Evolutionary conservation across 2,329 filamentous ascomycete species (phyloP).

Genomic region (Aspergillus melleus): DNA sequence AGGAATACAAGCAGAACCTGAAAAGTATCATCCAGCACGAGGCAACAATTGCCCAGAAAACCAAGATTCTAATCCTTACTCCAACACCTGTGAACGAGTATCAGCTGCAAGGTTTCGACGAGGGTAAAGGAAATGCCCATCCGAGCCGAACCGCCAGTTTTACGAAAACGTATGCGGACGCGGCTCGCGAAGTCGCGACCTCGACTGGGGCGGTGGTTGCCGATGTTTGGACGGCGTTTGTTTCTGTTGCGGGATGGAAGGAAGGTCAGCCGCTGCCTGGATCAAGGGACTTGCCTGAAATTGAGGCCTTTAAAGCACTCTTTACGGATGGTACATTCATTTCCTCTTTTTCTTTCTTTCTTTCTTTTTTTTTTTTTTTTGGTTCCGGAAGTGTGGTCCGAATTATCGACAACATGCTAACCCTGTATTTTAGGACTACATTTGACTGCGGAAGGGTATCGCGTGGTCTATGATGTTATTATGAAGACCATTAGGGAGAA

Average conservation of each 20-base stretch:
- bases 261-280: slow-evolving; percentile 55
- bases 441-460: slow-evolving; percentile 57
- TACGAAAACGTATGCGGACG: slow-evolving; percentile 65
- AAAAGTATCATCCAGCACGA: slow-evolving; percentile 71
- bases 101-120: slow-evolving; percentile 54
- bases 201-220: slow-evolving; percentile 62
- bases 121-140: slow-evolving; percentile 48
- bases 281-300: slow-evolving; percentile 57
- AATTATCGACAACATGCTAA: neutral
- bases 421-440: slow-evolving; percentile 53
- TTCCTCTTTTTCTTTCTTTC: neutral
- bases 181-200: slow-evolving; percentile 62
- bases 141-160: slow-evolving; percentile 59
- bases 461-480: slow-evolving; percentile 55
- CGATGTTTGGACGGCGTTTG: slow-evolving; percentile 78
- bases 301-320: slow-evolving; percentile 54
- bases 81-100: slow-evolving; percentile 83
- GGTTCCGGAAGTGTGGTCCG: neutral
- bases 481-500: slow-evolving; percentile 51
- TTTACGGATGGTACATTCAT: slow-evolving; percentile 56
- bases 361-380: too few species aligned
- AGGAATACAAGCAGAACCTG: slow-evolving; percentile 72
- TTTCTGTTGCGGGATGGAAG: slow-evolving; percentile 62
- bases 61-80: slow-evolving; percentile 72
- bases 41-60: slow-evolving; percentile 65